phyloP scores from a whole-genome alignment of 305 asterid genomes.

The Caryopteris hybrid region DNA sequence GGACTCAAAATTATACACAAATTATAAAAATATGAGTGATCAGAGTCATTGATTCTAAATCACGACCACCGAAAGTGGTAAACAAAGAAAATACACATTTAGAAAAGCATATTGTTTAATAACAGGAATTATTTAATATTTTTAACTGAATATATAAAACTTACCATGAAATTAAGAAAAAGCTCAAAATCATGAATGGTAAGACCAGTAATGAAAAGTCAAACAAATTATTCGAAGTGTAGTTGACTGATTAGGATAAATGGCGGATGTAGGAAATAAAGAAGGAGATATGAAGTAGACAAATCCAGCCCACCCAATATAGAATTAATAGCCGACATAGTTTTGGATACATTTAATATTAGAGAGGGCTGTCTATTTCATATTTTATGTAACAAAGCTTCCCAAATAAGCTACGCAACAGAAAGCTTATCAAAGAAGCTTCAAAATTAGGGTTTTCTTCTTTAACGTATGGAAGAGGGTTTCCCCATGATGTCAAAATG shows the following conservation, averaged over 20 bases:
- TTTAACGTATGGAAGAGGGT: slow-evolving; percentile 41
- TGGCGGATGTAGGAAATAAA: slow-evolving; percentile 19
- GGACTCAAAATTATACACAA: no score
- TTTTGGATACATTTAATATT: neutral
- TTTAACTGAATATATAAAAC: no score
- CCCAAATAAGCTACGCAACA: slow-evolving; percentile 53
- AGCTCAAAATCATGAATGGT: neutral
- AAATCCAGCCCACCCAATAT: neutral
- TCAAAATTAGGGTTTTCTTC: slow-evolving; percentile 37
- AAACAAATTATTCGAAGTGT: neutral
- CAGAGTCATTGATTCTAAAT: no score
- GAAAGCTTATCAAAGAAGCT: slow-evolving; percentile 48
- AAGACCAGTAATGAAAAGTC: neutral
- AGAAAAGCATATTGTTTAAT: no score
- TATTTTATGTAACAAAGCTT: slow-evolving; percentile 27
- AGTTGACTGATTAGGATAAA: slow-evolving; percentile 7
- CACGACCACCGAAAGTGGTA: no score
- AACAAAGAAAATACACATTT: no score
- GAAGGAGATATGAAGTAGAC: neutral
- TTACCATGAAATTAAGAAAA: no score
- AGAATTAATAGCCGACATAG: slow-evolving; percentile 37
- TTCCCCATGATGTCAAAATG: slow-evolving; percentile 12
- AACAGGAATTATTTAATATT: no score
- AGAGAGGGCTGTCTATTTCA: slow-evolving; percentile 30
- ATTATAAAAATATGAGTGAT: no score